phyloP scores from a whole-genome alignment of 108 stramenopile genomes.

The Aurantiochytrium sp. region DNA sequence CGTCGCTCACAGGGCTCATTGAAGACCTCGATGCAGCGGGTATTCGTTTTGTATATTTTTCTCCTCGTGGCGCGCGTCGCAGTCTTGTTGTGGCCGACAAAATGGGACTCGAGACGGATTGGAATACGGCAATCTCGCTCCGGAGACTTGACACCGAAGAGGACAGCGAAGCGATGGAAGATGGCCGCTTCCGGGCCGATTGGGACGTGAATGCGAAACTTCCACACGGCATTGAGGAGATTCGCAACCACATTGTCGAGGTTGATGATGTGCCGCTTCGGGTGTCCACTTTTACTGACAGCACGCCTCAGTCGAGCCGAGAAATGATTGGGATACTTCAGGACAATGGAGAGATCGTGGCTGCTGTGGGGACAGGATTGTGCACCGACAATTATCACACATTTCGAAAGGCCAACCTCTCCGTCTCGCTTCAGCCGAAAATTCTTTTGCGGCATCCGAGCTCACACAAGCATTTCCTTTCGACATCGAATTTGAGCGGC shows the following conservation, averaged over 20 bases:
- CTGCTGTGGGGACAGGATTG: neutral
- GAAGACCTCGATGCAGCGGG: neutral
- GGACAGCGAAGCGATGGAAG: neutral
- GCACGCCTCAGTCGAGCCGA: neutral
- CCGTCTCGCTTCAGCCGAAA: conserved; percentile 6
- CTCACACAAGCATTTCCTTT: neutral
- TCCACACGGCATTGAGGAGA: conserved; percentile 22
- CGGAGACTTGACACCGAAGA: neutral
- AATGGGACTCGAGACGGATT: conserved; percentile 17
- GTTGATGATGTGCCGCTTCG: conserved; percentile 25
- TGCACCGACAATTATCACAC: neutral
- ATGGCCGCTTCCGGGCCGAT: neutral
- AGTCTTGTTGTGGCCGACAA: conserved; percentile 1
- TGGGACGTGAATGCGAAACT: conserved; percentile 25
- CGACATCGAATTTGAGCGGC: neutral
- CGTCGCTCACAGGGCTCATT: neutral
- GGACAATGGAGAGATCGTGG: conserved; percentile 20
- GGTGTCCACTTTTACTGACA: conserved; percentile 20
- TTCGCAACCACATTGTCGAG: conserved; percentile 16
- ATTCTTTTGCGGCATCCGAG: neutral
- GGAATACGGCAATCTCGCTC: conserved; percentile 23
- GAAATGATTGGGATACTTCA: conserved; percentile 18
- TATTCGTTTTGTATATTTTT: conserved; percentile 14
- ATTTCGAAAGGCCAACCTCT: neutral
- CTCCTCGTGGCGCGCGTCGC: neutral